Percentiles rank a stretch among this genome's conserved stretches.
phyloP scores from a whole-genome alignment of 2,329 filamentous ascomycete species.

The Cercospora nicotianae region DNA sequence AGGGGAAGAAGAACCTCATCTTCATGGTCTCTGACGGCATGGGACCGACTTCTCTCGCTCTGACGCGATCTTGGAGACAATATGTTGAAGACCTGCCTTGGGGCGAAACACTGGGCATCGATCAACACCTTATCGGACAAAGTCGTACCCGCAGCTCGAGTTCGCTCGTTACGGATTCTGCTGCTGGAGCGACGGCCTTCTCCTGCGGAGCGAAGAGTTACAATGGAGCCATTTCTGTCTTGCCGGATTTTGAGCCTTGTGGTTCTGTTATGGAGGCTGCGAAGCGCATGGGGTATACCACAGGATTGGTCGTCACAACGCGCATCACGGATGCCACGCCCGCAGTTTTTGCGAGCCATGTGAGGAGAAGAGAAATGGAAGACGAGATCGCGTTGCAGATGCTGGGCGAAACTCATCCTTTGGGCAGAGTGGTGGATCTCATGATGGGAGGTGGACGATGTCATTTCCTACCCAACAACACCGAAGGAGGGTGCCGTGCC shows the following conservation, averaged over 20 bases:
- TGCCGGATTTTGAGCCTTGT: conserved; percentile 82
- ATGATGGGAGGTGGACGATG: conserved; percentile 92
- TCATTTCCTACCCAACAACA: conserved; percentile 84
- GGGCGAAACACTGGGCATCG: conserved; percentile 74
- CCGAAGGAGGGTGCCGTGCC: conserved; percentile 74
- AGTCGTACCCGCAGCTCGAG: conserved; percentile 82
- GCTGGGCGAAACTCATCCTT: conserved; percentile 73
- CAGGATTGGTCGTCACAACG: conserved; percentile 91
- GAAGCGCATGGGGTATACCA: conserved; percentile 86
- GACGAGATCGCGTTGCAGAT: conserved; percentile 92
- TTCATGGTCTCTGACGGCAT: conserved; percentile 99
- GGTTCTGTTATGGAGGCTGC: conserved; percentile 92
- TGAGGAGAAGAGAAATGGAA: conserved; percentile 74
- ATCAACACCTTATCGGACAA: conserved; percentile 86
- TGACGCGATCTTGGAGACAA: conserved; percentile 87
- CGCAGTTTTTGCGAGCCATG: conserved; percentile 90
- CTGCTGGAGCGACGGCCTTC: conserved; percentile 96
- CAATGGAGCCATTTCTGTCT: conserved; percentile 89
- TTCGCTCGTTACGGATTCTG: conserved; percentile 89
- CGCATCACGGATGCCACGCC: conserved; percentile 94
- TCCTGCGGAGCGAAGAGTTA: conserved; percentile 92
- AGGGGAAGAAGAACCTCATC: conserved; percentile 83
- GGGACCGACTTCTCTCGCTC: conserved; percentile 84
- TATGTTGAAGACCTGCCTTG: conserved; percentile 69
- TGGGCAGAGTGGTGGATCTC: conserved; percentile 85